Base-by-base conservation (phyloP, 148 eudicot genomes). In the Drosera capensis region DNA sequence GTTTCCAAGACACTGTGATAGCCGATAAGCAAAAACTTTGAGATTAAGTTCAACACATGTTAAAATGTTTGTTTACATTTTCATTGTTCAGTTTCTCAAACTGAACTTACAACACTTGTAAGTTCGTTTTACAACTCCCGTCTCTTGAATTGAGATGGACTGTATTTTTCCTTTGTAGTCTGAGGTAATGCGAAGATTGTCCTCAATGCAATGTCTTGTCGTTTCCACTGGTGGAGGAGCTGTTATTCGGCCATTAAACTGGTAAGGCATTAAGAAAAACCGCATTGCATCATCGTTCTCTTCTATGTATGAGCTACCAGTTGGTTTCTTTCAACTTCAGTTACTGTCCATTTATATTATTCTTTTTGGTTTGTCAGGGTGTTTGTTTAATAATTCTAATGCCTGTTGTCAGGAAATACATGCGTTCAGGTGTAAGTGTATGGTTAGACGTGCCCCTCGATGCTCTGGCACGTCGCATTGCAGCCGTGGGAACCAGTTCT, bases 201-300 rank as follows among this genome's bases (percentile, higher is more conserved):
- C 97, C 49, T 37, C 35, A 6, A 71, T 66, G 73, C 70, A 66
- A 8, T 70, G 55, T 38, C 53, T 73, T 18, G 93, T 90, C 56
- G 72, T 84, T 67, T 85, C 97, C 16, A 90, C 97, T 4, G 97
- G 97, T 30, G 97, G 97, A 13, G 97, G 97, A 54, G 97, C 87
- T 40, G 97, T 90, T 54, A 64, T 84, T 23, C 74, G 86, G 52
- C 88, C 92, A 18, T 50, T 80, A 44, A 90, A 90, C 65, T 84
- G 97, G 97, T 84, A 78, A 37, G 5, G 8, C 34, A 48, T 14
- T 41, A 20, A 4, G 9, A 3, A 19, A 5, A 17, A 18, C 7
- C 11, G 11, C 3, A 41, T 19, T 41, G 21, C n/a, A 6, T 19
- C 22, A 17, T 41, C 7, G 20, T 19, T 19, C 23, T 41, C 43